These are phyloP conservation scores for Lophiostoma macrostomum DNA, from an alignment of 495 filamentous ascomycete genomes.

Conservation along the genomic window DNA sequence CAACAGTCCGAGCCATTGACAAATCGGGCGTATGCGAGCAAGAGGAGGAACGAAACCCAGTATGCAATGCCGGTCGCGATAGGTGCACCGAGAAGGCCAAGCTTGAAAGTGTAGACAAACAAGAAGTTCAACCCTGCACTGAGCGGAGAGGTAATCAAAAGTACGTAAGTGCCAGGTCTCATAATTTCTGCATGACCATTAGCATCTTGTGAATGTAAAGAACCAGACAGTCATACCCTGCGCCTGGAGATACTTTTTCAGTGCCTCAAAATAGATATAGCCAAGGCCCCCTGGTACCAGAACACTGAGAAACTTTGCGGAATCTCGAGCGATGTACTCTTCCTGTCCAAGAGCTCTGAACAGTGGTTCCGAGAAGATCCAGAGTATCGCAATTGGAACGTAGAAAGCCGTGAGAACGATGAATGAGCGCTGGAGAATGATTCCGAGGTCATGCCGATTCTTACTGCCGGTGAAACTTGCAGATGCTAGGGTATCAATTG, in stretches of 20 bases:
- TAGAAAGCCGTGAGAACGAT: conserved; percentile 73
- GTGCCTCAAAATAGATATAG: conserved; percentile 86
- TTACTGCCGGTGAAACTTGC: conserved; percentile 81
- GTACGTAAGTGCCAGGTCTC: conserved; percentile 81
- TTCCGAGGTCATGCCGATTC: conserved; percentile 77
- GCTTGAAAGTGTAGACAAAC: conserved; percentile 67
- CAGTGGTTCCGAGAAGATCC: conserved; percentile 72
- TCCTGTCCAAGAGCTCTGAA: conserved; percentile 79
- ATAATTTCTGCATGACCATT: conserved; percentile 63
- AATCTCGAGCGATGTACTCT: conserved; percentile 70
- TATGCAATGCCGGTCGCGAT: conserved; percentile 82
- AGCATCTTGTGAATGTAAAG: conserved; percentile 12
- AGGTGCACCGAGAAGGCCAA: conserved; percentile 77
- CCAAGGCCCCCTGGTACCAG: conserved; percentile 83
- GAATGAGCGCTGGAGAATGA: conserved; percentile 77
- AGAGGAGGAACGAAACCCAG: conserved; percentile 77
- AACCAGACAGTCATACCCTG: conserved; percentile 56
- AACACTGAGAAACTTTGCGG: conserved; percentile 69
- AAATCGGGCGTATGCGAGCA: conserved; percentile 73
- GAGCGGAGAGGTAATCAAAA: conserved; percentile 77
- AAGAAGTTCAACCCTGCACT: conserved; percentile 76
- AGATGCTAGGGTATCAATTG: conserved; percentile 82
- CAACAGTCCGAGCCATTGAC: conserved; percentile 73
- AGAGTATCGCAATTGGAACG: conserved; percentile 69
- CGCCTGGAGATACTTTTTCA: conserved; percentile 91